phyloP scores from a whole-genome alignment of 345 rosid genomes.

The Eucalyptus urophylla region DNA sequence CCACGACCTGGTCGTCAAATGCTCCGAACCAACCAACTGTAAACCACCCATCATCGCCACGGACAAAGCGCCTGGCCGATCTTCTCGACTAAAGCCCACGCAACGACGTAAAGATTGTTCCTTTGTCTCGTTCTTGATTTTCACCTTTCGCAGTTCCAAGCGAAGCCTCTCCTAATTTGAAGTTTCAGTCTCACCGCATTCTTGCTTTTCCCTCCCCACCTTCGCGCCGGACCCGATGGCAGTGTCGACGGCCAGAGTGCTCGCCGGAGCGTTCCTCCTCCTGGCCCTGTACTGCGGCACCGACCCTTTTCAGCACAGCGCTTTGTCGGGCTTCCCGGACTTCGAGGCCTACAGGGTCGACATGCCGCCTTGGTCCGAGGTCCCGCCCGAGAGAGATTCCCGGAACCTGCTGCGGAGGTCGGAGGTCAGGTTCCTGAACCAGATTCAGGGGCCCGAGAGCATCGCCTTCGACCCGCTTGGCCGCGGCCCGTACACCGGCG shows the following conservation, averaged over 20 bases:
- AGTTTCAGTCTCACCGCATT: not conserved
- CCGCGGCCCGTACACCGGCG: slow-evolving; percentile 90
- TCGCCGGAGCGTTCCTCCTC: slow-evolving; percentile 32
- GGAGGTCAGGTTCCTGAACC: slow-evolving; percentile 54
- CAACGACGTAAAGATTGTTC: not conserved
- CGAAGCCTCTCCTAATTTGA: not conserved
- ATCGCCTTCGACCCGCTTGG: slow-evolving; percentile 75
- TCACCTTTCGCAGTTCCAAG: not conserved
- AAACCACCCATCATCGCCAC: not conserved
- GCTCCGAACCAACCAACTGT: not conserved
- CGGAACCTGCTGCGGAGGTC: slow-evolving; percentile 61
- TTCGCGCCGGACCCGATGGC: not conserved
- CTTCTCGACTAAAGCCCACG: not conserved
- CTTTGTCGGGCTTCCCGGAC: slow-evolving; percentile 52
- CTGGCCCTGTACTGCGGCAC: slow-evolving; percentile 60
- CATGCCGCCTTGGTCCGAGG: slow-evolving; percentile 31
- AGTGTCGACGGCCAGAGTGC: slow-evolving; percentile 12
- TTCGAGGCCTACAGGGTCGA: slow-evolving; percentile 32
- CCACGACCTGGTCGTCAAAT: not conserved
- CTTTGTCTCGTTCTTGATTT: not conserved
- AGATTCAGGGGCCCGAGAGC: slow-evolving; percentile 95
- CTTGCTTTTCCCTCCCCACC: not conserved
- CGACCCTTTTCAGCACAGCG: slow-evolving; percentile 80
- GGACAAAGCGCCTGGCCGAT: not conserved
- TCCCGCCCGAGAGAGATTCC: slow-evolving; percentile 37